Evolutionary conservation across 176 grass and related monocot genomes (phyloP).

Genomic region (Thinopyrum elongatum): DNA sequence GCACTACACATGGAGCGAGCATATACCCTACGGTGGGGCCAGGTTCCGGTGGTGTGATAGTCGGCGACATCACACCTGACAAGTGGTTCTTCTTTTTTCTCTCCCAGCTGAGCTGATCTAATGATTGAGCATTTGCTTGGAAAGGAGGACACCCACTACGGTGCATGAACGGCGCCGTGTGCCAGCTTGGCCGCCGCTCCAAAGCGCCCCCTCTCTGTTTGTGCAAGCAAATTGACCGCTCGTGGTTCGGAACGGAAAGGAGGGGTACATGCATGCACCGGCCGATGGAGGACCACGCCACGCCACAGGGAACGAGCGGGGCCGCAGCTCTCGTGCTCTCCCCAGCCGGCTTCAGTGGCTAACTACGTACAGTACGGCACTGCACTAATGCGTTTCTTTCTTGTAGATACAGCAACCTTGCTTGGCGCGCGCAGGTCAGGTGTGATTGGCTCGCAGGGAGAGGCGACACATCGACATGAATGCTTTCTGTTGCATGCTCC

Average conservation of each 20-base stretch:
- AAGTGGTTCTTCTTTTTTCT: slow-evolving; percentile 18
- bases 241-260: neutral
- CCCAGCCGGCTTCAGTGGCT: neutral
- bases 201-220: neutral
- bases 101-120: neutral
- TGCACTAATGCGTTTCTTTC: neutral
- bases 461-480: neutral
- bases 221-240: slow-evolving; percentile 20
- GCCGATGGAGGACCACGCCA: slow-evolving; percentile 6
- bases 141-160: slow-evolving; percentile 50
- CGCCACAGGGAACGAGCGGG: neutral
- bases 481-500: neutral
- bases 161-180: neutral
- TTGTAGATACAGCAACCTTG: slow-evolving; percentile 27
- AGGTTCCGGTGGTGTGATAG: slow-evolving; percentile 26
- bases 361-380: neutral
- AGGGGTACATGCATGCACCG: neutral
- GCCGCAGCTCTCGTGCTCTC: neutral
- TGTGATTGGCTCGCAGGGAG: neutral
- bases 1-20: neutral
- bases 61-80: slow-evolving; percentile 42
- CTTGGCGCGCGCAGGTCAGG: neutral
- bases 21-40: neutral
- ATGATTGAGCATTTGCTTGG: slow-evolving; percentile 46
- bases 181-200: neutral